Percentiles rank a stretch among this genome's conserved stretches.
Conservation (phyloP, 1,139 yeast genomes). For the Torulaspora pretoriensis region DNA sequence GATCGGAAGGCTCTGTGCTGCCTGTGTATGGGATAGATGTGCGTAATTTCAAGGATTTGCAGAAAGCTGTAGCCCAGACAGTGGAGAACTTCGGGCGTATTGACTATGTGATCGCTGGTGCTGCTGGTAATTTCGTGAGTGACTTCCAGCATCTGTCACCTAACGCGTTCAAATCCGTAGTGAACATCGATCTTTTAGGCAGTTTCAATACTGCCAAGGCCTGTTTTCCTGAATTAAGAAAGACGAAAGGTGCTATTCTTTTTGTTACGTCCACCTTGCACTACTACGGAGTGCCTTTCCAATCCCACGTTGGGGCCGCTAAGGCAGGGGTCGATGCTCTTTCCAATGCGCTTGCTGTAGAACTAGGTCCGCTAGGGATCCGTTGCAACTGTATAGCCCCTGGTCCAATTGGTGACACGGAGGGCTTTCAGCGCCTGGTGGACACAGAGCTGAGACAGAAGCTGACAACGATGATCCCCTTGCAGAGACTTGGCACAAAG, state of each 20-base stretch:
- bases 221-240: slow-evolving; percentile 56
- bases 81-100: slow-evolving; percentile 58
- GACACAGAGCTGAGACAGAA: slow-evolving; percentile 43
- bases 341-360: slow-evolving; percentile 77
- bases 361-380: slow-evolving; percentile 82
- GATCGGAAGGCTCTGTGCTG: slow-evolving; percentile 60
- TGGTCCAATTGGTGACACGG: slow-evolving; percentile 77
- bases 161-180: slow-evolving; percentile 82
- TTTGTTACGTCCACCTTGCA: slow-evolving; percentile 86
- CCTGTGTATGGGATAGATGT: slow-evolving; percentile 75
- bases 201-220: slow-evolving; percentile 87
- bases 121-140: slow-evolving; percentile 87
- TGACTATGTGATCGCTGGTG: slow-evolving; percentile 88
- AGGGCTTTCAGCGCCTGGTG: slow-evolving; percentile 63
- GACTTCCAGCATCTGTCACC: slow-evolving; percentile 74
- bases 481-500: slow-evolving; percentile 72
- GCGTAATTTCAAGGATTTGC: slow-evolving; percentile 55
- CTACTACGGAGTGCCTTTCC: slow-evolving; percentile 82
- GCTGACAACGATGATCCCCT: slow-evolving; percentile 52
- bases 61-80: slow-evolving; percentile 58
- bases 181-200: slow-evolving; percentile 79
- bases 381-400: slow-evolving; percentile 83
- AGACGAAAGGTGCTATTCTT: slow-evolving; percentile 65
- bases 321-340: slow-evolving; percentile 91
- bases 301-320: slow-evolving; percentile 85